Evolutionary conservation across 2,329 filamentous ascomycete genomes (phyloP).

Genomic region (Monilinia fructicola): DNA sequence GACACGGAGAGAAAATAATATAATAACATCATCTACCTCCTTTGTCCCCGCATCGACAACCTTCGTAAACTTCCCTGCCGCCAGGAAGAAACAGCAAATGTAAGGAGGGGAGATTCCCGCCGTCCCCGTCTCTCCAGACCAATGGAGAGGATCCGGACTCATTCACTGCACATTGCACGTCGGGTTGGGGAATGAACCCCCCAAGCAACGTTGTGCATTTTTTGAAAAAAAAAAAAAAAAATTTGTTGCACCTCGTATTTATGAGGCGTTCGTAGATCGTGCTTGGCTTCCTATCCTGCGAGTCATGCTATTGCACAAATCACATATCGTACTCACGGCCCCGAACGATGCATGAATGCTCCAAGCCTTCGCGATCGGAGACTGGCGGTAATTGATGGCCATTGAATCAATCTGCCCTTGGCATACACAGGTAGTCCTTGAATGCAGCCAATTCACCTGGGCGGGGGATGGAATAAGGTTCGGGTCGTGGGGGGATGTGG

Average conservation of each 20-base stretch:
- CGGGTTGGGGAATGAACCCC: not conserved
- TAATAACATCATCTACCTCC: not conserved
- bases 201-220: not conserved
- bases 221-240: too few relatives aligned
- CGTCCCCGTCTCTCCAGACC: not conserved
- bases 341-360: not conserved
- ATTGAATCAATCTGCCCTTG: not conserved
- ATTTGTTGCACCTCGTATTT: conserved; percentile 10
- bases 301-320: conserved; percentile 5
- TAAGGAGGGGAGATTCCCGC: not conserved
- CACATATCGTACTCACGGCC: not conserved
- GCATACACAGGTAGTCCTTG: not conserved
- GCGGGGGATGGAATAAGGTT: conserved; percentile 10
- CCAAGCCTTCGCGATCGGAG: too few relatives aligned
- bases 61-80: not conserved
- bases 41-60: not conserved
- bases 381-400: not conserved
- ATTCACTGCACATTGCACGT: not conserved
- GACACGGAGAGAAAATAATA: too few relatives aligned
- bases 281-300: not conserved
- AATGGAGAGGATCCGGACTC: not conserved
- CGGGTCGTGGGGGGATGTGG: not conserved
- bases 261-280: not conserved
- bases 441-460: not conserved
- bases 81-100: not conserved